Base-by-base conservation (phyloP, 371 early-diverging fungal genomes). In the Mucor plumbeus region DNA sequence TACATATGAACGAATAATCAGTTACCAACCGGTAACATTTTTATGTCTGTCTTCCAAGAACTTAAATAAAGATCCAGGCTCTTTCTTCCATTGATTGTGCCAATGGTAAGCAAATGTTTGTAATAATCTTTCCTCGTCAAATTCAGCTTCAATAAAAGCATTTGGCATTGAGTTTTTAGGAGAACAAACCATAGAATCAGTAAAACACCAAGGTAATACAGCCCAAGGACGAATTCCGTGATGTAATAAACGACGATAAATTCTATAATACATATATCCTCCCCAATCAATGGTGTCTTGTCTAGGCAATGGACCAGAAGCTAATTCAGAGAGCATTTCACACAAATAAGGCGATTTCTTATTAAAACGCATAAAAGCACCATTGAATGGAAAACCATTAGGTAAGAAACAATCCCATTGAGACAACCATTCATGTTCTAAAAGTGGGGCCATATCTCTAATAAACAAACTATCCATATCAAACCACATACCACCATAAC, bases 371-470 rank as follows among this genome's bases (percentile, higher is more conserved):
- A 85, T 85, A 50, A 83, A 83, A 0, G 85, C 85, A 7, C 85
- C 85, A 59, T 85, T 85, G 56, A 83, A 83, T 0, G 85, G 85
- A 44, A 79, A 85, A 0, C 73, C 76, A 33, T 78, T 71, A 5
- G 85, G 85, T n/a, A 83, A 71, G 68, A 78, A 85, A 40, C 85
- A 85, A 71, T 85, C 85, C 85, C 85, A 85, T 58, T 83, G 83
- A 5, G 75, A 71, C 14, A 85, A 48, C 85, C 85, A 85, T 65
- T 85, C 85, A 39, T 78, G 81, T 53, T 85, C 83, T 9, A 82
- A 67, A 5, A 85, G 65, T 0, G 85, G 85, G 1, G 75, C 64
- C 80, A 85, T 79, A 61, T 85, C 85, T 34, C 85, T 67, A 11
- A 85, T 76, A 59, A 85, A 76, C 9, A 85, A 62, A 0, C 81